Base-by-base conservation (phyloP, 352 stramenopile species). In the Phytophthora constricta region DNA sequence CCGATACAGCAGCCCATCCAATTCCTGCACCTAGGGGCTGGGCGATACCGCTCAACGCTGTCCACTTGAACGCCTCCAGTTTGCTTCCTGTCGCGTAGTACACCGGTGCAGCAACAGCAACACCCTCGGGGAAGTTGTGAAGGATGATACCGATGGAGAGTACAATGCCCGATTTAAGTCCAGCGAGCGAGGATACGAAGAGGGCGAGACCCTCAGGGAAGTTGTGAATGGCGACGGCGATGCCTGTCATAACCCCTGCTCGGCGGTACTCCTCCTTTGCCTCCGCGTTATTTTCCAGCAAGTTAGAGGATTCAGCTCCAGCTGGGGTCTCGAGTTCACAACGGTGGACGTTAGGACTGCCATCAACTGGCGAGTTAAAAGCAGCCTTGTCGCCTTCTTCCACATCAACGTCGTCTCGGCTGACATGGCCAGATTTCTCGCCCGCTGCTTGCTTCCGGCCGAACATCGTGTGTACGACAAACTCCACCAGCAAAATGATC, bases 211-310 rank as follows among this genome's bases (percentile, higher is more conserved):
- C 97, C 67, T 99, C 97, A 0, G 97, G 97, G 68, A 99, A 98
- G 76, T 99, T 99, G 77, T 99, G 97, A 34, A 99, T 97, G 4
- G 89, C 95, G 58, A 99, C 98, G 41, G 93, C 96, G 10, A 99
- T 72, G 14, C 95, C 97, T 2, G 96, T 98, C 60, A 96, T 88
- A 4, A 98, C 72, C 55, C 96, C 95, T 55, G 96, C 93, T 19
- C 83, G 80, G 23, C 89, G 79, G 51, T 95, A 90, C 25, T 86
- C 71, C 9, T 80, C 58, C 61, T 89, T 85, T 19, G 57, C 51
- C 34, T 66, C 59, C 3, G 34, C 49, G 5, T 69, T 26, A 10
- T 77, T 55, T 16, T 68, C 55, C 3, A 66, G 60, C 19, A 77
- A 62, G 5, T 52, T 63, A 0, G 58, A 34, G 2, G 41, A 33